Evolutionary conservation across 331 rosid species (phyloP), one percentile per base, ranked within the genome.

Genomic region (Pyrus hybrid): DNA sequence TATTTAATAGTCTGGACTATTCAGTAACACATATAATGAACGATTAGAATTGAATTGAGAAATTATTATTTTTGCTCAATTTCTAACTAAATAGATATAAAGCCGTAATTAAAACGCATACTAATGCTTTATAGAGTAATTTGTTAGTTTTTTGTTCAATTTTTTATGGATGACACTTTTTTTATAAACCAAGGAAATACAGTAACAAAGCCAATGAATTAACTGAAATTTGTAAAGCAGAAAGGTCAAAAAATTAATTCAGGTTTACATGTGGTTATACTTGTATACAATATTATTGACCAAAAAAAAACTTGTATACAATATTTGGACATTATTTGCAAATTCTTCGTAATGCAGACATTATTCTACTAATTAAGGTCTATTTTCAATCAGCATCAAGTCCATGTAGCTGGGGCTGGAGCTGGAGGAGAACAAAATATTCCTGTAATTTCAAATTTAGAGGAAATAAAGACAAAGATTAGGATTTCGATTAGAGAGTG

Each of bases 351-450:
- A 7, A 29, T 28, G 43, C 13, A 8, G 66, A 10, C 13, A 71
- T 51, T 13, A 26, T 10, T 28, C 18, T 51, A 4, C 58, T 22
- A 43, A 25, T 6, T 22, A 53, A 68, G 33, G 56, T 26, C 73
- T 21, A 7, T 14, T 64, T 49, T 25, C 28, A 35, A 81, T 81
- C 57, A 51, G 51, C 63, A 14, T 37, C 81, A 22, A 37, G 66
- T 28, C 43, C 45, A 74, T 74, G 76, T 56, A 77, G 73, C 43
- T 18, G 83, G 79, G n/a, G 77, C 25, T 23, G 86, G 77, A 3
- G 79, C 41, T 5, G 75, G 32, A 16, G 80, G 57, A 32, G 72
- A 53, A 23, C 63, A 54, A 70, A 80, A 83, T 4, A 78, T 73
- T 30, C 87, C 85, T 86, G 80, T 63, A 30, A 58, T 70, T 45